phyloP scores from a whole-genome alignment of 192 early-diverging fungal genomes.

The Podochytrium sp. region DNA sequence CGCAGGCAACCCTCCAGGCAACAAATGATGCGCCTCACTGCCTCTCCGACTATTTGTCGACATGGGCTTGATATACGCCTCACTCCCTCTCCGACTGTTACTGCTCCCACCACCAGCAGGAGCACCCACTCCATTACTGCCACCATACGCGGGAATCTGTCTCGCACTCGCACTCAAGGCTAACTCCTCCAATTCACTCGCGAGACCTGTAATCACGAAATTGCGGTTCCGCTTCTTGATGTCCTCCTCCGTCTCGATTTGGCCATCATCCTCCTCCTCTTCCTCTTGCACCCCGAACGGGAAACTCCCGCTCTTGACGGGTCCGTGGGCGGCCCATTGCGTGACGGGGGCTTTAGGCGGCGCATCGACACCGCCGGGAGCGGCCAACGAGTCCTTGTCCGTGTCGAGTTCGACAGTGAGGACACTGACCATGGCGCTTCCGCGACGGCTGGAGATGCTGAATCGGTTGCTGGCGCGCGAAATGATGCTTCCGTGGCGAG shows the following conservation, averaged over 20 bases:
- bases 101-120: not conserved
- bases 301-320: not conserved
- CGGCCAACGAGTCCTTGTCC: not conserved
- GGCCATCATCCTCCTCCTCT: conserved; percentile 1
- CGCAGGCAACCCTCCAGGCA: conserved; percentile 6
- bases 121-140: not conserved
- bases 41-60: not conserved
- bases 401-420: not conserved
- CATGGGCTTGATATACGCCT: not conserved
- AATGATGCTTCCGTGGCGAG: not conserved
- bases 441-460: conserved; percentile 11
- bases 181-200: not conserved
- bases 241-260: conserved; percentile 4
- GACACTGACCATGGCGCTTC: conserved; percentile 7
- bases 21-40: not conserved
- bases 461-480: conserved; percentile 2
- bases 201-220: not conserved
- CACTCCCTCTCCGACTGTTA: not conserved
- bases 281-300: not conserved
- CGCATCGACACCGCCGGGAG: no score
- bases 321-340: conserved; percentile 13
- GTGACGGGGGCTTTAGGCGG: conserved; percentile 19
- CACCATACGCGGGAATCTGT: no score
- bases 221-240: conserved; percentile 2
- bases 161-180: not conserved